phyloP scores from a whole-genome alignment of 257 asterid genomes.

The Jaltomata sinuosa region DNA sequence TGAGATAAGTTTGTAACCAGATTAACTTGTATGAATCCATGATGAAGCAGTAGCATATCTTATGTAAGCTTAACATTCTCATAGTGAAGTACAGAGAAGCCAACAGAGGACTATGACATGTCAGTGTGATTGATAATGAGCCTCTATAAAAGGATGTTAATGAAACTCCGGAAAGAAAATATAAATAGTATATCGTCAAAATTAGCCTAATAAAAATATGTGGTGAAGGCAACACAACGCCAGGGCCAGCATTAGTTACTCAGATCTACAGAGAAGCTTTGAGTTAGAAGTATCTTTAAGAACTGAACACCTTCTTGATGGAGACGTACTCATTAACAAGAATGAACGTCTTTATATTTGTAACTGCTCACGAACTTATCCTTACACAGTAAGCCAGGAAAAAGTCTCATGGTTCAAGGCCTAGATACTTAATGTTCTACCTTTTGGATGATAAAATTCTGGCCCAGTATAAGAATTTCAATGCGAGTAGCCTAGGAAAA shows the following conservation, averaged over 20 bases:
- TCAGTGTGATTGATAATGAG: neutral
- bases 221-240: neutral
- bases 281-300: neutral
- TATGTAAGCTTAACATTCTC: neutral
- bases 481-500: neutral
- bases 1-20: conserved; percentile 9
- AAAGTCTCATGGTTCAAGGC: neutral
- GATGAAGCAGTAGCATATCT: neutral
- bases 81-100: neutral
- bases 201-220: neutral
- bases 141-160: neutral
- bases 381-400: neutral
- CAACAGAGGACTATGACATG: neutral
- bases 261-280: neutral
- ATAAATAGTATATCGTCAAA: neutral
- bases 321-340: neutral
- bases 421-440: neutral
- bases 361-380: neutral
- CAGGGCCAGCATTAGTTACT: neutral
- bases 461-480: neutral
- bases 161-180: neutral
- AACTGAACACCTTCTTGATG: neutral
- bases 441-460: neutral
- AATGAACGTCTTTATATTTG: neutral
- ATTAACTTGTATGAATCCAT: neutral